Percentiles rank a stretch among this genome's conserved stretches.
Evolutionary conservation across 1,284 basidiomycete species (phyloP).

Genomic region (Anthracocystis walkeri): DNA sequence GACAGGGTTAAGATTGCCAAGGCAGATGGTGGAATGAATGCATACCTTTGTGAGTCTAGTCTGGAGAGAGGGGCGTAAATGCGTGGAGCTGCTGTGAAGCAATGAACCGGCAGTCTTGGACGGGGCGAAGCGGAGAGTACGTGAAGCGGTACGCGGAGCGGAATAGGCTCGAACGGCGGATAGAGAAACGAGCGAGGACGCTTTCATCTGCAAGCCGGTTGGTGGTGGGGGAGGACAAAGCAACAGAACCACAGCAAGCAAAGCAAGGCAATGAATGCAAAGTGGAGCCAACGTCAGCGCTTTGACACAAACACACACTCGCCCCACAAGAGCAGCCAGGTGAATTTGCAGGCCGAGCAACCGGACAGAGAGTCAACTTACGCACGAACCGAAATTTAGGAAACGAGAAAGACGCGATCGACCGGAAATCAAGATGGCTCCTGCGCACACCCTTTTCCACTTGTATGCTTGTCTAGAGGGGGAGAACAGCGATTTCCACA

Average conservation of each 20-base stretch:
- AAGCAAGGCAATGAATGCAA: background rate
- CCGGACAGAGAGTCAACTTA: constrained; percentile 17
- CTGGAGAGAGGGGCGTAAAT: constrained; percentile 12
- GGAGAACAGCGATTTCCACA: background rate
- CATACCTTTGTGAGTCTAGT: constrained; percentile 36
- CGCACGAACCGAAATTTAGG: constrained; percentile 18
- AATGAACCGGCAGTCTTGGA: constrained; percentile 3
- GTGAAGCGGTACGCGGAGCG: constrained; percentile 14
- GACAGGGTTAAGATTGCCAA: background rate
- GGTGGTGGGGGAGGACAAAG: constrained; percentile 24
- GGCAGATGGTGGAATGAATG: constrained; percentile 1
- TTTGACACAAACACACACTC: background rate
- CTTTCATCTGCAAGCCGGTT: constrained; percentile 37
- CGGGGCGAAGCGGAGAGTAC: background rate
- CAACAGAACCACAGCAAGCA: constrained; percentile 1
- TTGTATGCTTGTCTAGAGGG: background rate
- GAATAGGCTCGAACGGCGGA: constrained; percentile 23
- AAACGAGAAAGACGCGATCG: constrained; percentile 18
- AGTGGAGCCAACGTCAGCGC: constrained; percentile 13
- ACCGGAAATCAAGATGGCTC: constrained; percentile 1
- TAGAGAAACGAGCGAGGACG: constrained; percentile 22
- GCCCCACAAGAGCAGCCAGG: background rate
- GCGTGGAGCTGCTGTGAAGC: constrained; percentile 11
- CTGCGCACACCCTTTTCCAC: background rate
- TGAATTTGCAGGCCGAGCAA: background rate